Evolutionary conservation across 768 basidiomycete species (phyloP).

Genomic region (Auricularia sp.): DNA sequence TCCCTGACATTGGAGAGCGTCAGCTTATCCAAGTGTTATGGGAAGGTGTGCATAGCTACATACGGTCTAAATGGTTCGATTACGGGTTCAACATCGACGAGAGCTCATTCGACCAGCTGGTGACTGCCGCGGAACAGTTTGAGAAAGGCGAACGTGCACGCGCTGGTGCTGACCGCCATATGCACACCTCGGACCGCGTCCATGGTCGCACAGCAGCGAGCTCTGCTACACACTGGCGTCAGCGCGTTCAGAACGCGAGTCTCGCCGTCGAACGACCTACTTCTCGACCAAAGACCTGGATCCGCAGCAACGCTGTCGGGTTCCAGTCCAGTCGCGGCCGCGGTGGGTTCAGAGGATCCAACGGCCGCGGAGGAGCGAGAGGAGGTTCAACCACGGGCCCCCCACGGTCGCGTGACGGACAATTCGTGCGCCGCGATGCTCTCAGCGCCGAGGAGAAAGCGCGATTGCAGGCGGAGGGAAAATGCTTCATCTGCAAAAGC

Average conservation of each 20-base stretch:
- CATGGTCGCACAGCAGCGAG: background rate
- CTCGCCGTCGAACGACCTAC: background rate
- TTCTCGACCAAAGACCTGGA: background rate
- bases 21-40: conserved; percentile 26
- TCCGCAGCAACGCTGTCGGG: background rate
- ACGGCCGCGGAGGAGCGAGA: background rate
- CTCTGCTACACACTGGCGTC: background rate
- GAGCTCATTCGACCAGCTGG: conserved; percentile 17
- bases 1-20: conserved; percentile 18
- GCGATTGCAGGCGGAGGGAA: conserved; percentile 7
- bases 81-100: conserved; percentile 19
- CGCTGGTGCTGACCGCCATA: background rate
- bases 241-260: background rate
- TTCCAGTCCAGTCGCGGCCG: background rate
- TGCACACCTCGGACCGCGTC: background rate
- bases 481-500: conserved; percentile 22
- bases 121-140: conserved; percentile 18
- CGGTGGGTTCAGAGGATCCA: background rate
- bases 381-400: background rate
- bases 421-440: background rate
- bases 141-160: conserved; percentile 20
- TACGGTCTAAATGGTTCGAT: conserved; percentile 22
- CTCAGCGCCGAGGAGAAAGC: background rate
- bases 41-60: conserved; percentile 17
- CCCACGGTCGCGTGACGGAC: background rate